Base-by-base conservation (phyloP, 2,329 filamentous ascomycete genomes). In the Fusarium verticillioides region DNA sequence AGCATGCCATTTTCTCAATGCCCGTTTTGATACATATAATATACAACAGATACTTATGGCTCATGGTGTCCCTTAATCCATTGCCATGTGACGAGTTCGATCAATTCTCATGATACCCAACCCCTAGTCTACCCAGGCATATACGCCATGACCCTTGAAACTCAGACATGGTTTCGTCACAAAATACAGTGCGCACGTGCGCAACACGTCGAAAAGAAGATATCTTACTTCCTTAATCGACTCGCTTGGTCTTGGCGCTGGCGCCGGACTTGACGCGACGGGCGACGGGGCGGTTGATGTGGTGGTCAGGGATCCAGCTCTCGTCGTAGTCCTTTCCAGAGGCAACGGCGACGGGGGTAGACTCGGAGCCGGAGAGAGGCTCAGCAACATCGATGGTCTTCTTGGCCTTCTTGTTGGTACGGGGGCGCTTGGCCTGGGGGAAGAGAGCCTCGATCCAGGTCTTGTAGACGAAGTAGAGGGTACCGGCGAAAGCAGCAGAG, bases 391-490 rank as follows among this genome's bases (percentile, higher is more conserved):
- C 91, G 75, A 88, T 87, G 69, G 87, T 86, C 85, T 93, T 93
- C 87, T 93, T 94, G 77, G 83, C 83, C 81, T 91, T 90, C 79
- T 87, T 89, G 74, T 88, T 84, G 36, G 88, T 84, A 78, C 86
- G 87, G 65, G 88, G 85, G 86, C 91, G 90, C 86, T 94, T 93
- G 76, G 92, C 91, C 87, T 97, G 94, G 54, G 96, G 96, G 88
- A 98, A 97, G 81, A 99, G 93, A 19, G 95, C 92, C 79, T 95
- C 94, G 84, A 99, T 93, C 95, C 96, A 98, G 79, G 96, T 97
- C 87, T 93, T 96, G 90, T 99, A 99, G 85, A 98, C 94, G 84
- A 97, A 97, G 90, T 96, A 98, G 82, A 93, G 90, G 60, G 92
- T 94, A 71, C 93, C 95, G 74, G 85, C 90, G 82, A 97, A 97